These are phyloP conservation scores for Nitzschia palea DNA, from an alignment of 108 stramenopile species.

Conservation along the genomic window DNA sequence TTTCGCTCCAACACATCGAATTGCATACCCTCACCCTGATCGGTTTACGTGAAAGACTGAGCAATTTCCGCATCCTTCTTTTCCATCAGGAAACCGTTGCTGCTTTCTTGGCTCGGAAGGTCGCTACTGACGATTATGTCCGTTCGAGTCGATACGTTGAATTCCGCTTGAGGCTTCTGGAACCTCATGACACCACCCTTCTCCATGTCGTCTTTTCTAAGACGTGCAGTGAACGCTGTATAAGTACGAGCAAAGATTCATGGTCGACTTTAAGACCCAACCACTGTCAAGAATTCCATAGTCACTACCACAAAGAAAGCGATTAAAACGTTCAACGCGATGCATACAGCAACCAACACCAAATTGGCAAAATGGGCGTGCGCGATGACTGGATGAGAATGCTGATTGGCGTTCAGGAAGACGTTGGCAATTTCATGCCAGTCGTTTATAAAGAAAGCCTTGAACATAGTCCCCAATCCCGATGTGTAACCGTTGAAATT, in stretches of 20 bases:
- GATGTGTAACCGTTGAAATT: conserved; percentile 58
- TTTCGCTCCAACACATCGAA: conserved; percentile 48
- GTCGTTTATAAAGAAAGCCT: conserved; percentile 59
- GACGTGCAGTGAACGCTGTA: conserved; percentile 40
- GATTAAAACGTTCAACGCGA: conserved; percentile 51
- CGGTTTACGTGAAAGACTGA: too few species aligned
- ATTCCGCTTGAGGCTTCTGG: conserved; percentile 2
- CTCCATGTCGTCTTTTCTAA: conserved; percentile 24
- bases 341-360: conserved; percentile 40
- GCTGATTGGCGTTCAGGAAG: conserved; percentile 46
- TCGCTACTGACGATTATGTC: background rate
- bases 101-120: background rate
- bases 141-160: background rate
- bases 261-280: too few species aligned
- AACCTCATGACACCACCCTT: conserved; percentile 4
- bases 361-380: conserved; percentile 48
- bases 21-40: conserved; percentile 23
- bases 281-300: too few species aligned
- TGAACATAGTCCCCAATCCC: conserved; percentile 56
- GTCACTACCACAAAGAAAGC: conserved; percentile 62
- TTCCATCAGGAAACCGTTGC: too few species aligned
- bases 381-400: conserved; percentile 31
- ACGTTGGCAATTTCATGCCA: conserved; percentile 55
- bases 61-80: too few species aligned
- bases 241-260: too few species aligned